phyloP scores from a whole-genome alignment of 805 yeast species.

The Sporopachydermia lactativora region DNA sequence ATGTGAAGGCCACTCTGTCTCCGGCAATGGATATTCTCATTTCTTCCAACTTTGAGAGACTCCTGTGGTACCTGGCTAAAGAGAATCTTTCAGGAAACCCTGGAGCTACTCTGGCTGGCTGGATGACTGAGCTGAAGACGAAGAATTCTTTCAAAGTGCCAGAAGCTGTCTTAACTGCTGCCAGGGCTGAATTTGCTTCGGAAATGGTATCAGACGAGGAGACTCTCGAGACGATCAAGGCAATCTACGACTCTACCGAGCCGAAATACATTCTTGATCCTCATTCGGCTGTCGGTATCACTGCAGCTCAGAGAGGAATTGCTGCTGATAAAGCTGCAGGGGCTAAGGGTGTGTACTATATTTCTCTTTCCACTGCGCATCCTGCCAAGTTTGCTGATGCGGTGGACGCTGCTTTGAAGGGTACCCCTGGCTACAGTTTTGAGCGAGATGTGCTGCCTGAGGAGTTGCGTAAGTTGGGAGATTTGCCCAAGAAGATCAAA shows the following conservation, averaged over 20 bases:
- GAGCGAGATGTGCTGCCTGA: slow-evolving; percentile 82
- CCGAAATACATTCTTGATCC: slow-evolving; percentile 83
- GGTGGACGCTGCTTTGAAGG: slow-evolving; percentile 64
- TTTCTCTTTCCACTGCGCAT: slow-evolving; percentile 92
- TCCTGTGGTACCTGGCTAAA: slow-evolving; percentile 85
- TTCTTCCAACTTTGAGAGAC: slow-evolving; percentile 91
- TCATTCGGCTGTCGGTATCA: slow-evolving; percentile 90
- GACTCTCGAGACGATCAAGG: slow-evolving; percentile 67
- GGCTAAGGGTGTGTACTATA: slow-evolving; percentile 28
- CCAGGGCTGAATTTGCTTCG: slow-evolving; percentile 58
- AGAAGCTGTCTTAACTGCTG: slow-evolving; percentile 45
- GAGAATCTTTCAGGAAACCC: slow-evolving; percentile 57
- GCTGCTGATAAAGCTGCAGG: slow-evolving; percentile 29
- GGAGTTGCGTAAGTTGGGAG: slow-evolving; percentile 60
- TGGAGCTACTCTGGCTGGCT: slow-evolving; percentile 52
- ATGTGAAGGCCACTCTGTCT: slow-evolving; percentile 78
- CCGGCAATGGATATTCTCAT: slow-evolving; percentile 99
- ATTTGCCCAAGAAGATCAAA: slow-evolving; percentile 61
- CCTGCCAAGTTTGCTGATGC: slow-evolving; percentile 98
- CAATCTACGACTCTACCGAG: slow-evolving; percentile 40
- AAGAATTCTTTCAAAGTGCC: slow-evolving; percentile 69
- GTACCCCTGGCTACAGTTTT: slow-evolving; percentile 63
- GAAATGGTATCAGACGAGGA: slow-evolving; percentile 68
- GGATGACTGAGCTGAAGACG: slow-evolving; percentile 70
- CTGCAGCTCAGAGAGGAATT: slow-evolving; percentile 55